Conservation (phyloP, 441 rosid genomes). For the Adansonia grandidieri region DNA sequence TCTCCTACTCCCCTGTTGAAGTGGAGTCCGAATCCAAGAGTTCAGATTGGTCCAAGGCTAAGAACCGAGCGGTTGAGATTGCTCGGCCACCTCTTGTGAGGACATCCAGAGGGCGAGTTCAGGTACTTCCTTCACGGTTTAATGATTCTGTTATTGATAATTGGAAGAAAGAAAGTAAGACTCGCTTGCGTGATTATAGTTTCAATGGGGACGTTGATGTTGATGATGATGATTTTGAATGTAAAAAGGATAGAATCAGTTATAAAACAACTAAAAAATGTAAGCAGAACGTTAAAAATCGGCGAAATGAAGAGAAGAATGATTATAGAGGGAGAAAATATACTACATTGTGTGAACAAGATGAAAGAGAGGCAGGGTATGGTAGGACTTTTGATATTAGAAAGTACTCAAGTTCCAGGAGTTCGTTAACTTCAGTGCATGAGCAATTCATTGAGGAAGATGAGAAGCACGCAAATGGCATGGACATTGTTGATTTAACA, state of each 20-base stretch:
- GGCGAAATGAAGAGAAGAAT: slow-evolving; percentile 44
- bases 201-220: slow-evolving; percentile 30
- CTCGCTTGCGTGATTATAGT: slow-evolving; percentile 39
- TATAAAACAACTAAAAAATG: slow-evolving; percentile 39
- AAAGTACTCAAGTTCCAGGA: slow-evolving; percentile 64
- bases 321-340: slow-evolving; percentile 42
- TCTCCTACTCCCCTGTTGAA: slow-evolving; percentile 54
- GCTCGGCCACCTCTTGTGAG: slow-evolving; percentile 89
- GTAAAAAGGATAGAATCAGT: slow-evolving; percentile 48
- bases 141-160: slow-evolving; percentile 95
- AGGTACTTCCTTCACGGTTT: slow-evolving; percentile 98
- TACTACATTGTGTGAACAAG: slow-evolving; percentile 55
- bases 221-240: slow-evolving; percentile 44
- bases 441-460: slow-evolving; percentile 49
- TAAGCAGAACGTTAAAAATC: slow-evolving; percentile 43
- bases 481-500: slow-evolving; percentile 35
- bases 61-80: slow-evolving; percentile 49
- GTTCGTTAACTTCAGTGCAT: slow-evolving; percentile 48
- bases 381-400: slow-evolving; percentile 35
- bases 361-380: slow-evolving; percentile 40
- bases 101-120: slow-evolving; percentile 95
- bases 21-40: slow-evolving; percentile 46
- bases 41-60: slow-evolving; percentile 44
- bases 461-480: slow-evolving; percentile 32
- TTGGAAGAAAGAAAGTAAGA: slow-evolving; percentile 84